Evolutionary conservation across 106 monocot species (phyloP), one percentile per base, ranked within the genome.

Genomic region (Alisma plantagoaquatica): DNA sequence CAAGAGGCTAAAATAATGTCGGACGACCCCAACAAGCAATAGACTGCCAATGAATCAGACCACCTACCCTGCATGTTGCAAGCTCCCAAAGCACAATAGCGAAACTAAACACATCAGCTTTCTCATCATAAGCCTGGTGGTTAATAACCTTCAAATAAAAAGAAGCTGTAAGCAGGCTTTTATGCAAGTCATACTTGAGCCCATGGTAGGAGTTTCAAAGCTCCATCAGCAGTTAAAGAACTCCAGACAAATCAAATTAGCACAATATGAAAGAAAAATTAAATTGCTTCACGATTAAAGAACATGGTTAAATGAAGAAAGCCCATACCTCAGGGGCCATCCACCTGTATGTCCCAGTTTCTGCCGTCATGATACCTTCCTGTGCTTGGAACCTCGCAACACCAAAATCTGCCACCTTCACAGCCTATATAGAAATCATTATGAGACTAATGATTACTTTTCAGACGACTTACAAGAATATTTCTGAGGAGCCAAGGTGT

Each of bases 11-110:
- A 31, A n/a, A 8, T 35, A 3, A 23, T 56, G 6, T 32, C 16
- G 8, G 23, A 27, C 19, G 26, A 9, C 26, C 23, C 25, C 27
- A 5, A 38, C 2, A 14, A 17, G 19, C 12, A 10, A 31, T 31
- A 4, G 12, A 27, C 31, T 29, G 29, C 6, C 16, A 12, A 43
- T 28, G 25, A 33, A 33, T 22, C 19, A 23, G 16, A 23, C 27
- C 10, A 3, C 2, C 10, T 73, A 98, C 96, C 78, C 90, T 98
- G 1, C 75, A 84, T 30, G 96, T 98, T 42, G 68, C 60, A 38
- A 98, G 71, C 71, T 98, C 96, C 89, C 96, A 98, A 41, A 98
- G 78, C 21, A 98, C 96, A 70, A 98, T 77, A 3, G 84, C 77
- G 66, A 85, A 89, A 63, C 96, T 89, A 74, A 82, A 98, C 28